Conservation (phyloP, 2,329 filamentous ascomycete species). For the Fusarium duplospermum region DNA sequence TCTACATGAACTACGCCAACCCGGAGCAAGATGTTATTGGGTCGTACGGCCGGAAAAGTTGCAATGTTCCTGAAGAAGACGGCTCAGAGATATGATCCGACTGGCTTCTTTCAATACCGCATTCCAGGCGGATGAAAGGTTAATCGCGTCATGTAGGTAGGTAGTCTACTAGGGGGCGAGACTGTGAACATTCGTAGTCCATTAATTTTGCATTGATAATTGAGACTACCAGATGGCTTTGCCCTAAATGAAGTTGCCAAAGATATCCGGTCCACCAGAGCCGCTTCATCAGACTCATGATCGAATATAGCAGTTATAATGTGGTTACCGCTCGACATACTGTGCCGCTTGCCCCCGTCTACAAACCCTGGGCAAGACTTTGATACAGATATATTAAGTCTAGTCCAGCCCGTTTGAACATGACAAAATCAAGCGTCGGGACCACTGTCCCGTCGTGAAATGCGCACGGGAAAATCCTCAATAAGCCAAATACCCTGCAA, state of each 20-base stretch:
- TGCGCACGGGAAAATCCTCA: conserved; percentile 18
- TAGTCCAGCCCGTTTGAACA: not conserved
- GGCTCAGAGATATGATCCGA: not conserved
- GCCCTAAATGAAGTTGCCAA: not conserved
- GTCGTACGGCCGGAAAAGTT: not conserved
- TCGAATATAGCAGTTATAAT: not conserved
- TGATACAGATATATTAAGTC: not conserved
- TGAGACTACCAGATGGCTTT: not conserved
- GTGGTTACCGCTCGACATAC: not conserved
- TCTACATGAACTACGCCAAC: not conserved
- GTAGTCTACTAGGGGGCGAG: not conserved
- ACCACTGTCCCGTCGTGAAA: conserved; percentile 2
- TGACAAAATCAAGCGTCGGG: not conserved
- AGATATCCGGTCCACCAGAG: not conserved
- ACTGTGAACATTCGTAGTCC: not conserved
- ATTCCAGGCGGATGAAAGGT: not conserved
- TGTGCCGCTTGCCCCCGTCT: not conserved
- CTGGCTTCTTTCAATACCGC: not conserved
- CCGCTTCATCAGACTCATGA: not conserved
- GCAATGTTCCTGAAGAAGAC: not conserved
- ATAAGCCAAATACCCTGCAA: conserved; percentile 22
- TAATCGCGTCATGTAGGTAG: not conserved
- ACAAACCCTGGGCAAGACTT: not conserved
- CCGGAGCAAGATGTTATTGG: not conserved
- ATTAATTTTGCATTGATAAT: not conserved